phyloP scores from a whole-genome alignment of 192 early-diverging fungal species.

The Linnemannia schmuckeri region DNA sequence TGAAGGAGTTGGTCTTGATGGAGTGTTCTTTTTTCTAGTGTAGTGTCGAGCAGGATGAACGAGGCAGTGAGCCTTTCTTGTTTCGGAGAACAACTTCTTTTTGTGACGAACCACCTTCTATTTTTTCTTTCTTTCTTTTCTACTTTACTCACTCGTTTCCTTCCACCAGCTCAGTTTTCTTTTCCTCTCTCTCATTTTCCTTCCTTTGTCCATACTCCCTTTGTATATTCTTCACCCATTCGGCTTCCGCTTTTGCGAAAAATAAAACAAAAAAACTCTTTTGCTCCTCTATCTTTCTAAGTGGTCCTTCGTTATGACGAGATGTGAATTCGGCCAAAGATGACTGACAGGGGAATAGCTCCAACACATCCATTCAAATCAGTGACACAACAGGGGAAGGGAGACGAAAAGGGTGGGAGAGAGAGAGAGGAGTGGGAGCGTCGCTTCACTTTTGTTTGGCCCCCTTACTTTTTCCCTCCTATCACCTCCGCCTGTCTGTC shows the following conservation, averaged over 20 bases:
- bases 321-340: background rate
- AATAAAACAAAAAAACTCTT: background rate
- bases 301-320: background rate
- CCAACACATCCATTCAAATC: too few species aligned
- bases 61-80: background rate
- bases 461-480: background rate
- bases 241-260: background rate
- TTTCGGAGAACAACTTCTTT: background rate
- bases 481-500: background rate
- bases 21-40: background rate
- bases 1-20: too few species aligned
- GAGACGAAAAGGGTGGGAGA: background rate
- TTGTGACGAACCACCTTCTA: too few species aligned
- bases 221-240: background rate
- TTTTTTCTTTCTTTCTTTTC: background rate
- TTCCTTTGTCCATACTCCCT: conserved; percentile 1
- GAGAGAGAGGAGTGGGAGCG: background rate
- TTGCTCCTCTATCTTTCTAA: background rate
- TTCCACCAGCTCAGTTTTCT: background rate
- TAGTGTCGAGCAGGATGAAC: background rate
- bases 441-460: background rate
- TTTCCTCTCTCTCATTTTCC: background rate
- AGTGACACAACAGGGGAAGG: too few species aligned
- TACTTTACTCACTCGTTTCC: background rate
- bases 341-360: too few species aligned